Percentiles rank a stretch among this genome's conserved stretches.
Evolutionary conservation across 495 filamentous ascomycete species (phyloP).

Genomic region (Opeltia flavorubescens): DNA sequence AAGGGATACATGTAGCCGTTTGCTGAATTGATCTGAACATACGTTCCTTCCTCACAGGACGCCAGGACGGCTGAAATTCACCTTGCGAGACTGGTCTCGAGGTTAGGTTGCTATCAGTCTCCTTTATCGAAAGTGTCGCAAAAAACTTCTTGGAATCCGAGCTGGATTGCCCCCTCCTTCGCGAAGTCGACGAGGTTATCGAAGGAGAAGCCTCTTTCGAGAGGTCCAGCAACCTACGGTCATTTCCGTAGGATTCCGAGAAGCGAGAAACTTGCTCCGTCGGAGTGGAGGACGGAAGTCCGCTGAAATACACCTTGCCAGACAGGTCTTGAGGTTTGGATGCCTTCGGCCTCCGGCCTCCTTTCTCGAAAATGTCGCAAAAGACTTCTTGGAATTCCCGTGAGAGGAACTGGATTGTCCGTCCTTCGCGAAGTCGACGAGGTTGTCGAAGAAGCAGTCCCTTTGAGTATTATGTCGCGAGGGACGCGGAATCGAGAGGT

Average conservation of each 20-base stretch:
- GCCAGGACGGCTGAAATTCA: not conserved
- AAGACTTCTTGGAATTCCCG: not conserved
- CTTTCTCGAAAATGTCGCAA: not conserved
- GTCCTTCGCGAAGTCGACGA: not conserved
- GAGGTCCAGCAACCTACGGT: not conserved
- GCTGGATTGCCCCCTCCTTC: not conserved
- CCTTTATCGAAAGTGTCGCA: not conserved
- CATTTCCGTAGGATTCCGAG: not conserved
- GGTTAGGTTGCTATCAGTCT: not conserved
- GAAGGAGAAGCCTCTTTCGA: not conserved
- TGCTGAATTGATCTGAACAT: too few relatives aligned
- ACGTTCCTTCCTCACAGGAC: too few relatives aligned
- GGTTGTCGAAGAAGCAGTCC: not conserved
- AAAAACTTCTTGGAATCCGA: not conserved
- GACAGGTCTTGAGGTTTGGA: not conserved
- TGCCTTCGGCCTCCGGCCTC: conserved; percentile 1
- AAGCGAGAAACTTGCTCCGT: not conserved
- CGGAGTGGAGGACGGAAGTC: not conserved
- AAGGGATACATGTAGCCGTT: too few relatives aligned
- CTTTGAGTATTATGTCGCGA: too few relatives aligned
- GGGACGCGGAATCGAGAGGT: too few relatives aligned
- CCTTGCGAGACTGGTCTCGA: not conserved
- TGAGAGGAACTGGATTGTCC: not conserved
- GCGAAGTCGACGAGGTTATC: not conserved
- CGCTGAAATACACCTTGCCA: not conserved